A percentile compares a stretch with the other conserved stretches of the same genome.
Evolutionary conservation across 2,329 filamentous ascomycete species (phyloP).

Genomic region (Paraphoma sp.): DNA sequence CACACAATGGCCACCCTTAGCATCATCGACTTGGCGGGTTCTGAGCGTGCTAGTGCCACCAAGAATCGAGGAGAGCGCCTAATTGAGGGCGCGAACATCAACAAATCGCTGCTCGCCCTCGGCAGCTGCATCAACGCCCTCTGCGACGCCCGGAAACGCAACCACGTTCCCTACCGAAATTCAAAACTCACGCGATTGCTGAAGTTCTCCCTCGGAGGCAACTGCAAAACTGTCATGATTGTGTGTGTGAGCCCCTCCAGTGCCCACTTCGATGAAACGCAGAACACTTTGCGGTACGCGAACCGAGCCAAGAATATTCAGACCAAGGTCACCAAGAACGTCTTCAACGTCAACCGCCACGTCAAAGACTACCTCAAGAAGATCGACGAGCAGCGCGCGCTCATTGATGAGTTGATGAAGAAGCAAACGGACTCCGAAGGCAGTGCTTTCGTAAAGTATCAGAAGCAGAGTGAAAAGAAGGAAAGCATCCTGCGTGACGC

Average conservation of each 20-base stretch:
- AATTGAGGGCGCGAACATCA: slow-evolving; percentile 97
- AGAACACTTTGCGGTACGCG: slow-evolving; percentile 96
- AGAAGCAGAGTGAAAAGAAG: slow-evolving; percentile 87
- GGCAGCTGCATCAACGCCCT: slow-evolving; percentile 98
- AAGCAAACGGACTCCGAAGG: slow-evolving; percentile 90
- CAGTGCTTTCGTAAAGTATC: slow-evolving; percentile 84
- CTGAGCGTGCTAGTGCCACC: slow-evolving; percentile 92
- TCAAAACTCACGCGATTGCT: slow-evolving; percentile 94
- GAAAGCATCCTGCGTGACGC: slow-evolving; percentile 79
- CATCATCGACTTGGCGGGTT: slow-evolving; percentile 96
- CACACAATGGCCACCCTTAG: slow-evolving; percentile 98
- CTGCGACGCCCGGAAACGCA: slow-evolving; percentile 88
- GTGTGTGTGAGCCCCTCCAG: slow-evolving; percentile 97
- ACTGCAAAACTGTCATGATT: slow-evolving; percentile 99
- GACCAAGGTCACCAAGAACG: slow-evolving; percentile 98
- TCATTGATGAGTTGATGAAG: slow-evolving; percentile 94
- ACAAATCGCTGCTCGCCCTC: slow-evolving; percentile 93
- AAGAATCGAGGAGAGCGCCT: slow-evolving; percentile 94
- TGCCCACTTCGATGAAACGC: slow-evolving; percentile 95
- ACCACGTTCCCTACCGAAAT: slow-evolving; percentile 96
- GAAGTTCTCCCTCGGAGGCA: slow-evolving; percentile 96
- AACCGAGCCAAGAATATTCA: slow-evolving; percentile 99
- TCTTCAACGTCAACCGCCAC: slow-evolving; percentile 98
- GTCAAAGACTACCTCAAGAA: slow-evolving; percentile 99
- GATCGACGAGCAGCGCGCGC: slow-evolving; percentile 96